Percentiles rank a stretch among this genome's conserved stretches.
These are phyloP conservation scores for Boeremia lycopersici DNA, from an alignment of 2,329 filamentous ascomycete species.

Conservation along the genomic window DNA sequence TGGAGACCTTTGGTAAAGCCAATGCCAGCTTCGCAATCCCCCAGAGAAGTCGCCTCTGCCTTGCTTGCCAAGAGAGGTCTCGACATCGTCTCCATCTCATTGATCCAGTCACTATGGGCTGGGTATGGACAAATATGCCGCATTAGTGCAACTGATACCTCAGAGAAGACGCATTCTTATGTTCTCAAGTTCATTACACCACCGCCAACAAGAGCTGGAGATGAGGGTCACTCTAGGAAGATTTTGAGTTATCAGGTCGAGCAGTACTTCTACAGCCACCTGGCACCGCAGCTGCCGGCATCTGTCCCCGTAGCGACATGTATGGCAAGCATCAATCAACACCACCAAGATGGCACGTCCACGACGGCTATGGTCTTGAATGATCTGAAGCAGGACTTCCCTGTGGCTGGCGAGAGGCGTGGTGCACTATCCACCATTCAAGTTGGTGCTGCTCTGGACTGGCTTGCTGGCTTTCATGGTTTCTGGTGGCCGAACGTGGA, in stretches of 20 bases:
- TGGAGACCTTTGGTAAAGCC: not conserved
- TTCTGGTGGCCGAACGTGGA: slow-evolving; percentile 54
- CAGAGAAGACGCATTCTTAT: slow-evolving; percentile 45
- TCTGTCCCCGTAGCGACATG: slow-evolving; percentile 58
- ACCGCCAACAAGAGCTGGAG: slow-evolving; percentile 48
- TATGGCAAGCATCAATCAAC: slow-evolving; percentile 52
- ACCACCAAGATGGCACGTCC: slow-evolving; percentile 41
- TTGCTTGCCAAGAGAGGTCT: slow-evolving; percentile 36
- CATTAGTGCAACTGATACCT: slow-evolving; percentile 50
- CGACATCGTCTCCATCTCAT: slow-evolving; percentile 29
- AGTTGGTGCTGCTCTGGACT: slow-evolving; percentile 62
- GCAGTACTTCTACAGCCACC: slow-evolving; percentile 66
- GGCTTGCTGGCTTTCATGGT: slow-evolving; percentile 67
- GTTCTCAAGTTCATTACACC: slow-evolving; percentile 67
- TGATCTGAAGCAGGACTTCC: slow-evolving; percentile 61
- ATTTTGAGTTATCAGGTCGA: slow-evolving; percentile 71
- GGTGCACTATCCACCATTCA: slow-evolving; percentile 55
- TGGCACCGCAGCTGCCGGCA: slow-evolving; percentile 58
- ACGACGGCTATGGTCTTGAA: slow-evolving; percentile 63
- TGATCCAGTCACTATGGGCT: slow-evolving; percentile 54
- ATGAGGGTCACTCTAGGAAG: slow-evolving; percentile 69
- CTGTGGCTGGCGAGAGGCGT: slow-evolving; percentile 63
- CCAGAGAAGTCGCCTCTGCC: slow-evolving; percentile 31
- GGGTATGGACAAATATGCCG: slow-evolving; percentile 62
- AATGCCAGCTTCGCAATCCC: slow-evolving; percentile 48